Evolutionary conservation across 2,329 filamentous ascomycete genomes (phyloP), one percentile per base, ranked within the genome.

Genomic region (Fusarium domesticum): DNA sequence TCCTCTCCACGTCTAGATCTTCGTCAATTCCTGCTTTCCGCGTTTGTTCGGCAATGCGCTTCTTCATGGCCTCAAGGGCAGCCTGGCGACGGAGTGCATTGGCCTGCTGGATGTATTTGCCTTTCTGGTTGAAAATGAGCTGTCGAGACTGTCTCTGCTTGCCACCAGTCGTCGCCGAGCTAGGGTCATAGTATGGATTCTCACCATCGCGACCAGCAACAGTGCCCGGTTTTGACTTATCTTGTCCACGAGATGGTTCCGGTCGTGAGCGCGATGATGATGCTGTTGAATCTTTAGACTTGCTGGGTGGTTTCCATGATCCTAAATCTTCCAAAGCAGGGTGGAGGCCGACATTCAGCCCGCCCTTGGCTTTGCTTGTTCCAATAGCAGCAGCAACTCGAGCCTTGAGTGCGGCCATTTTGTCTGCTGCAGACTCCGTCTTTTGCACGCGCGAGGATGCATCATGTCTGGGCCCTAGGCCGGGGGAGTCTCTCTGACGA

Each of bases 61-160:
- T 91, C 70, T 97, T 97, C 83, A 98, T 92, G 50, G 85, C 85
- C 72, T 98, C 95, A 19, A 98, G 75, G 39, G 87, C 85, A 33
- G 86, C 89, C 69, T 96, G 91, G 48, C 89, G 81, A 50, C 93
- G 84, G 40, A 96, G 72, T 44, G 91, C 91, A 64, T 89, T 92
- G 6, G 88, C 93, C 69, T 97, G 92, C 53, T 90, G 85, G 48
- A 97, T 96, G 62, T 96, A 97, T 76, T 97, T 97, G 41, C 93
- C 93, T 66, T 95, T 95, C 57, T 91, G 84, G 59, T 96, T 96
- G 74, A 98, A 97, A 11, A 89, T 72, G 15, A 98, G 76, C 53
- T 88, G 83, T 47, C 88, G 83, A 10, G 89, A 80, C 51, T 87
- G 77, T 39, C 90, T 79, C 30, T 78, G 74, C 57, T 85, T 87